Conservation (phyloP, 2,329 filamentous ascomycete genomes). For the Dryadomyces quercivorus region DNA sequence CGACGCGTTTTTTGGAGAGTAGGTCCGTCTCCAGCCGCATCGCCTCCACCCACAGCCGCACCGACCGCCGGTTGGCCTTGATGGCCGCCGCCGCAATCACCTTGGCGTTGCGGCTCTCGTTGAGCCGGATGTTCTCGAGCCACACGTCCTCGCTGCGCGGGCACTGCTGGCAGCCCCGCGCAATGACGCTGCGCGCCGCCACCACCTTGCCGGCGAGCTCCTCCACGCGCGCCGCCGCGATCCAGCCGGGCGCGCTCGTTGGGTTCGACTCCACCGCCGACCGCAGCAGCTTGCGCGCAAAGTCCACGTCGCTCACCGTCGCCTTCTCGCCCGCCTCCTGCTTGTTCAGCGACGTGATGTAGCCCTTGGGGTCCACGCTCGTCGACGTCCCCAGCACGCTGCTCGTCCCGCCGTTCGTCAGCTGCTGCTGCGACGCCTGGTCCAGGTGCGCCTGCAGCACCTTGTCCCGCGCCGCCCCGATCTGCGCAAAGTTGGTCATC, state of each 20-base stretch:
- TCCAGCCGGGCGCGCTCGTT: constrained; percentile 89
- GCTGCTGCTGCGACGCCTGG: constrained; percentile 57
- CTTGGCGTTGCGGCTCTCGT: constrained; percentile 86
- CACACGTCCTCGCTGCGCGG: constrained; percentile 92
- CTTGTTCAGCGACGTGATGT: constrained; percentile 82
- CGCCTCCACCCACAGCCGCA: constrained; percentile 86
- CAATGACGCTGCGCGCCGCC: constrained; percentile 77
- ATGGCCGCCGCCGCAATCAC: constrained; percentile 91
- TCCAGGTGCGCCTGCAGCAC: constrained; percentile 63
- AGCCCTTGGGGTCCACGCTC: constrained; percentile 88
- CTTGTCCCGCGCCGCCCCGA: constrained; percentile 91
- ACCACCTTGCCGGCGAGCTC: constrained; percentile 87
- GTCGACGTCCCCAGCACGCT: constrained; percentile 72
- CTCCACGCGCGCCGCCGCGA: constrained; percentile 84
- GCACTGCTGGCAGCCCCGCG: constrained; percentile 78
- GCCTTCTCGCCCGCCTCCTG: constrained; percentile 70
- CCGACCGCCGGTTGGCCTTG: constrained; percentile 78
- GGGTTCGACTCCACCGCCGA: constrained; percentile 97
- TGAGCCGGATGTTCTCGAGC: constrained; percentile 90
- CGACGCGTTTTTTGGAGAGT: constrained; percentile 81
- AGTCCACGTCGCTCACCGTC: constrained; percentile 88
- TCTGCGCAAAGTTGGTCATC: constrained; percentile 96
- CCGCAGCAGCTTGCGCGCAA: constrained; percentile 82
- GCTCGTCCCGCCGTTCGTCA: constrained; percentile 56
- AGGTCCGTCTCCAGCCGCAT: constrained; percentile 81